Conservation (phyloP, 257 asterid species). For the Voacanga thouarsii region DNA sequence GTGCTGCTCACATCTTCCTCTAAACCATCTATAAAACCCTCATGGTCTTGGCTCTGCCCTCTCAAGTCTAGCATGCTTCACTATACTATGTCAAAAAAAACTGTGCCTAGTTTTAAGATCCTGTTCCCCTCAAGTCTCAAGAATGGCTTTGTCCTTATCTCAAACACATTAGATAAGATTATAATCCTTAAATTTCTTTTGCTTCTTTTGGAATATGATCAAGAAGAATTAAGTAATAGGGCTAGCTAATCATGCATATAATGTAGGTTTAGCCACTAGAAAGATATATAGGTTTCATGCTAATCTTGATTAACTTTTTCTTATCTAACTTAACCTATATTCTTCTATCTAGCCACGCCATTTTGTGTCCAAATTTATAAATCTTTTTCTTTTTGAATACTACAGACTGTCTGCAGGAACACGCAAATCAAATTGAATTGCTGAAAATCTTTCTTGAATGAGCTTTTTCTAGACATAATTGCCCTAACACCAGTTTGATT, state of each 20-base stretch:
- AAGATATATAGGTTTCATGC: neutral
- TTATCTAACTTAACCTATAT: neutral
- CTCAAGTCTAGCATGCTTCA: constrained; percentile 25
- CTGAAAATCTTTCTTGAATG: neutral
- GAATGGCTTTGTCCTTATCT: constrained; percentile 15
- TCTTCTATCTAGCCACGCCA: neutral
- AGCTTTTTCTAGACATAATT: constrained; percentile 2
- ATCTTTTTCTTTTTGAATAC: no score
- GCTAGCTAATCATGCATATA: neutral
- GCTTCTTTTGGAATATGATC: neutral
- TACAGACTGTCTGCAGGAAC: neutral
- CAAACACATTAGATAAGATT: neutral
- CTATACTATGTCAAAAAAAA: constrained; percentile 16
- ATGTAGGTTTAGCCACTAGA: neutral
- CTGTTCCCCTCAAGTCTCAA: constrained; percentile 26
- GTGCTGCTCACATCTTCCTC: constrained; percentile 39
- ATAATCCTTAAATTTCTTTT: neutral
- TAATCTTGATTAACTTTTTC: constrained; percentile 3
- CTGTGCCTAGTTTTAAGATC: constrained; percentile 25
- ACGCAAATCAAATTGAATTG: neutral
- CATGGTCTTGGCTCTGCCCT: constrained; percentile 23
- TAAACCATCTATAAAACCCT: neutral
- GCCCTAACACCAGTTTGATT: neutral
- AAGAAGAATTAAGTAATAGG: neutral
- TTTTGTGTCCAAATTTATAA: neutral